These are phyloP conservation scores for Mariannaea elegans DNA, from an alignment of 2,329 filamentous ascomycete genomes.

Conservation along the genomic window DNA sequence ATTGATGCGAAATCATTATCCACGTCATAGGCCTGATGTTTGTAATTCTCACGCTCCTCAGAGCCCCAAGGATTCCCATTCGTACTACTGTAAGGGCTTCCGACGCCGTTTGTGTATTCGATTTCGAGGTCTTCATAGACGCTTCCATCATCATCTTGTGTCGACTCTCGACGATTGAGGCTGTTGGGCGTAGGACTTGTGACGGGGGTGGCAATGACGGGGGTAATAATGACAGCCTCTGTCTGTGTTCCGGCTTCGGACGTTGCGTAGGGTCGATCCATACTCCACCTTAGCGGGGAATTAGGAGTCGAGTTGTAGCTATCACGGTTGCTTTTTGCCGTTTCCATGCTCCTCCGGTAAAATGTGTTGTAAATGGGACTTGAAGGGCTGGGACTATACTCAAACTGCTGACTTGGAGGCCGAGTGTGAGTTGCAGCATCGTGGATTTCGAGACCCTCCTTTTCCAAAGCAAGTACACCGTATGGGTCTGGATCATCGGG, in stretches of 20 bases:
- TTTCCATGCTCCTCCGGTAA: slow-evolving; percentile 43
- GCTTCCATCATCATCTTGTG: slow-evolving; percentile 13
- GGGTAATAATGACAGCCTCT: slow-evolving; percentile 30
- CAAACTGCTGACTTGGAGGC: slow-evolving; percentile 47
- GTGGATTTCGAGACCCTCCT: slow-evolving; percentile 47
- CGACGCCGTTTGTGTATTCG: not conserved
- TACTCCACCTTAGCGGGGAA: slow-evolving; percentile 16
- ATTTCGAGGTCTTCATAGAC: slow-evolving; percentile 28
- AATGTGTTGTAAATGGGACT: slow-evolving; percentile 49
- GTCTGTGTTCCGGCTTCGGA: slow-evolving; percentile 42
- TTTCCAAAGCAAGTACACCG: slow-evolving; percentile 48
- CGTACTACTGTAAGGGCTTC: slow-evolving; percentile 3
- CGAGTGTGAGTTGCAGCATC: slow-evolving; percentile 48
- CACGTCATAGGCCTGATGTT: not conserved
- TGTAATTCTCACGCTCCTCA: not conserved
- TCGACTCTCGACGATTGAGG: not conserved
- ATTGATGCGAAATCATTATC: slow-evolving; percentile 5
- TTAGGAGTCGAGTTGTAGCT: slow-evolving; percentile 32
- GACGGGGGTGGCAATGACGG: slow-evolving; percentile 25
- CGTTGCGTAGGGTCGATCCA: slow-evolving; percentile 28
- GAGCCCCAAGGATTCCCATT: slow-evolving; percentile 9
- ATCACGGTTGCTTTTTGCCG: slow-evolving; percentile 31
- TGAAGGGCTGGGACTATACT: slow-evolving; percentile 47
- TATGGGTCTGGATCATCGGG: slow-evolving; percentile 50
- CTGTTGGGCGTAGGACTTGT: not conserved